A percentile compares a stretch with the other conserved stretches of the same genome.
Conservation (phyloP, 169 alveolate species). For the Cryptosporidium sp. region DNA sequence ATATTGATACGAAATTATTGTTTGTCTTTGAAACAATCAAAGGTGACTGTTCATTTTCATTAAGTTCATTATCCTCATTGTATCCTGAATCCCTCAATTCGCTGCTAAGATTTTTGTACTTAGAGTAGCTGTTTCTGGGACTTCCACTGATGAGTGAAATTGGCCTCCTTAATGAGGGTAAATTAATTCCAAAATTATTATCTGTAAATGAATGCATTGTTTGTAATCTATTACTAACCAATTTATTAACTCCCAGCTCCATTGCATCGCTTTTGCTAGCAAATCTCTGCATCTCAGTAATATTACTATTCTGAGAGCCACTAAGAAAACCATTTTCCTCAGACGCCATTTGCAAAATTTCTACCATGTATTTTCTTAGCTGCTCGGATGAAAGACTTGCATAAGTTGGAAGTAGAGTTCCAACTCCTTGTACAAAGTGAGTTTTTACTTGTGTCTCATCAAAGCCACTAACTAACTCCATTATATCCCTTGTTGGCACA, state of each 20-base stretch:
- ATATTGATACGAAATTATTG: neutral
- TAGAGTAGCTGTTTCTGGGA: neutral
- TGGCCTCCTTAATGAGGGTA: constrained; percentile 51
- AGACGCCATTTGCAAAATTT: constrained; percentile 23
- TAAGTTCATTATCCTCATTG: neutral
- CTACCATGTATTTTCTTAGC: constrained; percentile 16
- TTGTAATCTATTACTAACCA: constrained; percentile 36
- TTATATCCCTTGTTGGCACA: constrained; percentile 73
- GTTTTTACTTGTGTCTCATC: constrained; percentile 41
- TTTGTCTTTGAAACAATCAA: neutral
- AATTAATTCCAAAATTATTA: constrained; percentile 22
- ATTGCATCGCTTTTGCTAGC: neutral
- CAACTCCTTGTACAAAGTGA: constrained; percentile 55
- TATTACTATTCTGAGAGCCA: neutral
- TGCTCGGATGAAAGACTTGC: constrained; percentile 64
- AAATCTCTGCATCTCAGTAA: constrained; percentile 7
- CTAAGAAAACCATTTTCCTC: neutral
- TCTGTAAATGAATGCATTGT: constrained; percentile 46
- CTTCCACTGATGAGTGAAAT: constrained; percentile 4
- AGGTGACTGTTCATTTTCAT: constrained; percentile 55
- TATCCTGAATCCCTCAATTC: constrained; percentile 47
- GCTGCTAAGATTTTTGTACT: constrained; percentile 18
- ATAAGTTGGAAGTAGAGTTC: constrained; percentile 56
- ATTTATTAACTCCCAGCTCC: constrained; percentile 19
- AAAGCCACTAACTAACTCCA: constrained; percentile 43